Evolutionary conservation across 805 yeast species (phyloP).

Genomic region (Scheffersomyces ergatensis): DNA sequence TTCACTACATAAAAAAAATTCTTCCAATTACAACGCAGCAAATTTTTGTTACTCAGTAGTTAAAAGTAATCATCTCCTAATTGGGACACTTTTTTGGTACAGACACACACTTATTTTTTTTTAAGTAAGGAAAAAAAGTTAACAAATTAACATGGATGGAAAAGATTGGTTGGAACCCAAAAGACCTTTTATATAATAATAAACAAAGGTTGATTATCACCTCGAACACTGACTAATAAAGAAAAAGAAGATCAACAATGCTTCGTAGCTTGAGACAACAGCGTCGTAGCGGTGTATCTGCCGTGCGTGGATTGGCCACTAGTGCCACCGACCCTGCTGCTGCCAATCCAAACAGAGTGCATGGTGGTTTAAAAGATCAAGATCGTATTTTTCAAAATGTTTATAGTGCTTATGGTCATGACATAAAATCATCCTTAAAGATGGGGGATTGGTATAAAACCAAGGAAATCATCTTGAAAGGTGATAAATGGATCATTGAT

Average conservation of each 20-base stretch:
- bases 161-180: no score
- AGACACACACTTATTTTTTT: no score
- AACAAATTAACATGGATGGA: no score
- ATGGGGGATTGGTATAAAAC: constrained; percentile 95
- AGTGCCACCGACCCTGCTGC: constrained; percentile 46
- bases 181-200: no score
- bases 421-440: constrained; percentile 67
- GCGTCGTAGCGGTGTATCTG: constrained; percentile 20
- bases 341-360: constrained; percentile 50
- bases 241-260: constrained; percentile 16
- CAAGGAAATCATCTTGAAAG: constrained; percentile 77
- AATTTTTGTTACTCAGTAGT: no score
- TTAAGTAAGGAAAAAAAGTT: no score
- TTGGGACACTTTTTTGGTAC: no score
- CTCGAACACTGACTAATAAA: no score
- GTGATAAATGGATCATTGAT: constrained; percentile 87
- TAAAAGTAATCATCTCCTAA: no score
- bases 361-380: constrained; percentile 77
- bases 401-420: constrained; percentile 72
- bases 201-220: no score
- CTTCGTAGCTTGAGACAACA: constrained; percentile 33
- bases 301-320: constrained; percentile 46
- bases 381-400: constrained; percentile 87
- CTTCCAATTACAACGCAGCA: no score
- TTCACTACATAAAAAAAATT: no score